These are phyloP conservation scores for Diaporthe sp. DNA, from an alignment of 2,329 filamentous ascomycete genomes.

Conservation along the genomic window DNA sequence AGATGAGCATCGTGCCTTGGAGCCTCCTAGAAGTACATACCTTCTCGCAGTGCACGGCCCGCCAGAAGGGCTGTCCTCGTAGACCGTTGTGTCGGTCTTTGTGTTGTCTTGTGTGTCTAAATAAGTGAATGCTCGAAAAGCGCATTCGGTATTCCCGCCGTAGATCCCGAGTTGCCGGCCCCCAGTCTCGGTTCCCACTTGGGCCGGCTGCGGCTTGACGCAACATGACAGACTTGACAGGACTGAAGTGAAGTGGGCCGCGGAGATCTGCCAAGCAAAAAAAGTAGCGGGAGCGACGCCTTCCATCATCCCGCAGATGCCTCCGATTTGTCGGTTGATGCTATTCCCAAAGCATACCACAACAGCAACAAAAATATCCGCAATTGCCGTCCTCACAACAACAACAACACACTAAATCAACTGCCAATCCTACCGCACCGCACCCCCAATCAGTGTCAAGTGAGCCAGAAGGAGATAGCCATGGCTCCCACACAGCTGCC, in stretches of 20 bases:
- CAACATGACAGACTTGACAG: background rate
- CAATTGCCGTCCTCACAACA: background rate
- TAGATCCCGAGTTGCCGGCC: slow-evolving; percentile 26
- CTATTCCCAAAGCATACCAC: slow-evolving; percentile 23
- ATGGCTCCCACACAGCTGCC: slow-evolving; percentile 40
- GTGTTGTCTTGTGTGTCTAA: too few species aligned
- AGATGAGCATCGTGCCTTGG: background rate
- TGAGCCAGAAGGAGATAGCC: background rate
- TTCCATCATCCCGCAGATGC: background rate
- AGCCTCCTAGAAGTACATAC: background rate
- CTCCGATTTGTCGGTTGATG: slow-evolving; percentile 15
- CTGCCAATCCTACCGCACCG: background rate
- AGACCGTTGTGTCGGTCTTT: background rate
- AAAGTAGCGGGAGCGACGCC: background rate
- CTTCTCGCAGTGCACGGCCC: background rate
- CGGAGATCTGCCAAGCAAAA: slow-evolving; percentile 23
- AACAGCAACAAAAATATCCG: background rate
- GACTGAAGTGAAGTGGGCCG: background rate
- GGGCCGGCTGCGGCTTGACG: background rate
- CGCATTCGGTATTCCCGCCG: background rate
- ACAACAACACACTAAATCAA: background rate
- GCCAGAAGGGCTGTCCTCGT: background rate
- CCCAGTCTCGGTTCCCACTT: background rate
- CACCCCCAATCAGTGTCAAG: background rate
- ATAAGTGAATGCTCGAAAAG: background rate